Base-by-base conservation (phyloP, 2,329 filamentous ascomycete genomes). In the Claviceps lovelessii region DNA sequence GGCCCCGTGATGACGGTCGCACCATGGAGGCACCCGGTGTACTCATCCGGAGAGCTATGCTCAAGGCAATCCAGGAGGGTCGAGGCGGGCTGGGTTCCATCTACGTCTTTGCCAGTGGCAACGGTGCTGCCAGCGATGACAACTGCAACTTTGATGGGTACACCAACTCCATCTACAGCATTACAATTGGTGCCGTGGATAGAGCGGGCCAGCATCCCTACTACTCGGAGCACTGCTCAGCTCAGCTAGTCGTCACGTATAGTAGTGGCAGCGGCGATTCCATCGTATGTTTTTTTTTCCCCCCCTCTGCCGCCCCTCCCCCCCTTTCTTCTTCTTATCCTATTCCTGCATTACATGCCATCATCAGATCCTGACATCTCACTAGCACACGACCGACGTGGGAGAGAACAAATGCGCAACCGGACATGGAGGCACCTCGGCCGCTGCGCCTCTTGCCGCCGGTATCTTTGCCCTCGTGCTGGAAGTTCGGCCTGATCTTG, bases 81-180 rank as follows among this genome's bases (percentile, higher is more conserved):
- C 86, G 93, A 52, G 77, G 74, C 51, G 88, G 90, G 3, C 81
- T 84, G 53, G 93, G 93, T 9, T 95, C 89, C 33, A 87, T 98
- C 60, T 98, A 90, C 64, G 93, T 98, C 54, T 98, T 98, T 69
- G 93, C 93, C 47, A 71, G 91, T 60, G 93, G 93, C 56, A 98
- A 98, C 65, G 93, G 93, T 56, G 94, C 91, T 10, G 75, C 77
- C 4, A 81, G 76, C 59, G 90, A 88, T 49, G 93, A 98, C 68
- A 97, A 98, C 71, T 98, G 93, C 78, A 98, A 98, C 68, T 98
- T 98, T 67, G 93, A 98, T 66, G 93, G 93, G 44, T 98, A 98
- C 71, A 98, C 93, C 57, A 98, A 98, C 74, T 96, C 90, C 67
- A 98, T 98, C 63, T 98, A 97, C 76, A 96, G 90, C 68, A 93